Evolutionary conservation across 352 stramenopile species (phyloP).

Genomic region (Globisporangium polare): DNA sequence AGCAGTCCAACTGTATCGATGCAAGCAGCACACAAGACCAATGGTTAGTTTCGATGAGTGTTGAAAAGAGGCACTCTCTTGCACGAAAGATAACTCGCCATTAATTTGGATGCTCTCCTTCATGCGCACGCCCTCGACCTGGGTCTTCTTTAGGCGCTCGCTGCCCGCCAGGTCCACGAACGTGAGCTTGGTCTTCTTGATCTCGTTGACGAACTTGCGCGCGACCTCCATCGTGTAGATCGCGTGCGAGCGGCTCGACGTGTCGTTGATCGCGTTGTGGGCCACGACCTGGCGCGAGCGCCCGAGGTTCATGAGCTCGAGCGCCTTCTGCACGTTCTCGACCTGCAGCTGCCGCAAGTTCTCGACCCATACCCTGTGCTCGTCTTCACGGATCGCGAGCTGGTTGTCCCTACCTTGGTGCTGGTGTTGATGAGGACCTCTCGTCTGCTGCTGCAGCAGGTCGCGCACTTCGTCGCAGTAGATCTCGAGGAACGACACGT

Average conservation of each 20-base stretch:
- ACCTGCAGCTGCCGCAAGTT: slow-evolving; percentile 38
- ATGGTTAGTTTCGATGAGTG: neutral
- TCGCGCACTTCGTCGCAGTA: slow-evolving; percentile 93
- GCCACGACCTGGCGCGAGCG: slow-evolving; percentile 35
- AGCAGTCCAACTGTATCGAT: slow-evolving; percentile 33
- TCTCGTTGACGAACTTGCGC: slow-evolving; percentile 35
- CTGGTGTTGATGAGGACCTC: too few species aligned
- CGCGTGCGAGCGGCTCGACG: slow-evolving; percentile 57
- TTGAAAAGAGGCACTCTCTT: too few species aligned
- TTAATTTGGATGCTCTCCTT: slow-evolving; percentile 69
- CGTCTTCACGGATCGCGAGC: slow-evolving; percentile 34
- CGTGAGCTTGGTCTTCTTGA: slow-evolving; percentile 50
- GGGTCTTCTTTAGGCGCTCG: slow-evolving; percentile 50
- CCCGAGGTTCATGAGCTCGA: slow-evolving; percentile 42
- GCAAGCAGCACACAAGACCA: neutral
- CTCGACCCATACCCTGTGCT: slow-evolving; percentile 38
- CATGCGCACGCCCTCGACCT: slow-evolving; percentile 42
- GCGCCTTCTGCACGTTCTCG: slow-evolving; percentile 29
- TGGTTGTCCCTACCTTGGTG: slow-evolving; percentile 14
- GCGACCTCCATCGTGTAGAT: slow-evolving; percentile 55
- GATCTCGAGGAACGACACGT: slow-evolving; percentile 86
- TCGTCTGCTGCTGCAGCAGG: slow-evolving; percentile 52
- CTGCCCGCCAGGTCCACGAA: slow-evolving; percentile 63
- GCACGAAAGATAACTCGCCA: too few species aligned
- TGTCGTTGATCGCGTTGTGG: slow-evolving; percentile 51